Percentiles rank a stretch among this genome's conserved stretches.
Conservation (phyloP, 495 filamentous ascomycete genomes). For the Neurospora tetraspora region DNA sequence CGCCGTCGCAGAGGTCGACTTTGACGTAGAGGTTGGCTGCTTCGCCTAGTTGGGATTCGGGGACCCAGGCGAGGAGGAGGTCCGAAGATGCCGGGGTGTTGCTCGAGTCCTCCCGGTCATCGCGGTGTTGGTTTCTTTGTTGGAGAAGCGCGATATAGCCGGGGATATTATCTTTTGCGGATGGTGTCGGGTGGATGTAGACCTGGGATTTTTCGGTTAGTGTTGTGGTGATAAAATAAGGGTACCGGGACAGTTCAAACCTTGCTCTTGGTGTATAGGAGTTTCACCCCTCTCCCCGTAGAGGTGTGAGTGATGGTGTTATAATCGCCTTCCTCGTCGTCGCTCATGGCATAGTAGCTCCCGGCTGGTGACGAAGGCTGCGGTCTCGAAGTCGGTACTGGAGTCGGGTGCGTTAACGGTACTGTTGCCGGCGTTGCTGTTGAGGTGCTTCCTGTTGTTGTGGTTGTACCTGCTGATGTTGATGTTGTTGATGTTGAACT, state of each 20-base stretch:
- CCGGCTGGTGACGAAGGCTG: conserved; percentile 61
- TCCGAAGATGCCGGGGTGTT: conserved; percentile 43
- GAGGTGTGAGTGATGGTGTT: conserved; percentile 83
- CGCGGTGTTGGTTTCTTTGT: conserved; percentile 55
- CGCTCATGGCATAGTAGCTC: conserved; percentile 93
- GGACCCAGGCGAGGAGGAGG: conserved; percentile 84
- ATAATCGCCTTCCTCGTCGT: conserved; percentile 92
- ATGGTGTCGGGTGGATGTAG: conserved; percentile 93
- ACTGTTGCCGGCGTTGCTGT: background rate
- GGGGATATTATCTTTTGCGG: conserved; percentile 90
- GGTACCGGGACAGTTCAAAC: conserved; percentile 28
- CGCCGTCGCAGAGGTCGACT: conserved; percentile 76
- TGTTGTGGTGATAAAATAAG: background rate
- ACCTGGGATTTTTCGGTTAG: conserved; percentile 46
- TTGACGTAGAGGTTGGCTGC: conserved; percentile 86
- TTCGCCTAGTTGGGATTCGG: conserved; percentile 80
- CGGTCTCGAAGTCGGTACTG: conserved; percentile 1
- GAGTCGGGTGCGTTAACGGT: background rate
- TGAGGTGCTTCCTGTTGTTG: background rate
- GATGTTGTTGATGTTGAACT: background rate
- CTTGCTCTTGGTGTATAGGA: conserved; percentile 97
- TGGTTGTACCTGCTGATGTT: background rate
- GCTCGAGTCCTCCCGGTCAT: conserved; percentile 24
- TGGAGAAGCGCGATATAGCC: conserved; percentile 92
- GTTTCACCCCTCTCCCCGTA: conserved; percentile 77